A percentile compares a stretch with the other conserved stretches of the same genome.
Evolutionary conservation across 2,329 filamentous ascomycete species (phyloP).

Genomic region (Fonsecaea monophora): DNA sequence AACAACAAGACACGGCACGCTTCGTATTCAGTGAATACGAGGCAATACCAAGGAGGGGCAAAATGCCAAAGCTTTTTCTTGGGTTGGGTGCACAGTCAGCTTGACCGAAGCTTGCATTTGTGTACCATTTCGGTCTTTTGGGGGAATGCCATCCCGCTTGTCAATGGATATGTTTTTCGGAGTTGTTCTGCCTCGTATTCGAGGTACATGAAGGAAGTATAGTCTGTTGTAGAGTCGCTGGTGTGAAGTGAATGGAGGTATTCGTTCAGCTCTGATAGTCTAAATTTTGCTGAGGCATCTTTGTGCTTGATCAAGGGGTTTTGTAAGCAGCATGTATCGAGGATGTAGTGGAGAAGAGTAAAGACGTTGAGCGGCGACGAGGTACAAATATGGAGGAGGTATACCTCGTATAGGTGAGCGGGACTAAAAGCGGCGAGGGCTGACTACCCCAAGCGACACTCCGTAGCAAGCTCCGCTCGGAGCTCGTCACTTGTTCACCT

Average conservation of each 20-base stretch:
- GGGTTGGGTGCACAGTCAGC: constrained; percentile 9
- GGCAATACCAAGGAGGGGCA: constrained; percentile 4
- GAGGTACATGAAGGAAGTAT: background rate
- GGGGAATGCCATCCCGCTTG: background rate
- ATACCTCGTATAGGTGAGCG: no score
- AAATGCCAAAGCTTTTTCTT: no score
- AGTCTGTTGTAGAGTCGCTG: background rate
- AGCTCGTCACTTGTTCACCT: background rate
- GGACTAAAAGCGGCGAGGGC: background rate
- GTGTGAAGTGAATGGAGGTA: background rate
- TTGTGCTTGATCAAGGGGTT: background rate
- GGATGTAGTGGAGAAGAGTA: background rate
- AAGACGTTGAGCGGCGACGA: background rate
- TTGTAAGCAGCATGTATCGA: background rate
- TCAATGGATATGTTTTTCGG: background rate
- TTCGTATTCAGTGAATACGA: constrained; percentile 25
- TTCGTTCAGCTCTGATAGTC: background rate
- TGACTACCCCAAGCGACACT: background rate
- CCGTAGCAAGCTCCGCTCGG: background rate
- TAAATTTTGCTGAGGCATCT: background rate
- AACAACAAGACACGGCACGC: background rate
- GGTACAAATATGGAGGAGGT: background rate
- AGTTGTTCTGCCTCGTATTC: background rate
- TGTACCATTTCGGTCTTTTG: background rate
- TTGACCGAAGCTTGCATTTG: constrained; percentile 5